A percentile compares a stretch with the other conserved stretches of the same genome.
Conservation (phyloP, 257 asterid genomes). For the Penstemon barbatus region DNA sequence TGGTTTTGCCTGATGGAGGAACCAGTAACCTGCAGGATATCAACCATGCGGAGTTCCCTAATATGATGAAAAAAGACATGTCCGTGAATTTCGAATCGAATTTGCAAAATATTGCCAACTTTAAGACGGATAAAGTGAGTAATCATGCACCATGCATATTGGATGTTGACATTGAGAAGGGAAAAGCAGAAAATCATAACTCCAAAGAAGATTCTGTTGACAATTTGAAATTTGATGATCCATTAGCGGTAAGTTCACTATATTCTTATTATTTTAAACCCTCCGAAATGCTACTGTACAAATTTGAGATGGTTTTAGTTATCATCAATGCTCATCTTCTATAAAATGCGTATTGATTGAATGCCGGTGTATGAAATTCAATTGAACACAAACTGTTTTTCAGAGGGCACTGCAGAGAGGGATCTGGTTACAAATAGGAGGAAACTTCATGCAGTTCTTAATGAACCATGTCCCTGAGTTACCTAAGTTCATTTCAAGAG, state of each 20-base stretch:
- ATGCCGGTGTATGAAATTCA: conserved; percentile 23
- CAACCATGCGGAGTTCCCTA: conserved; percentile 37
- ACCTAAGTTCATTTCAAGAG: conserved; percentile 80
- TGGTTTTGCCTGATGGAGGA: conserved; percentile 42
- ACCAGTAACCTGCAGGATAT: conserved; percentile 30
- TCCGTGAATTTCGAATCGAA: conserved; percentile 43
- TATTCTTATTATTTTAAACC: conserved; percentile 17
- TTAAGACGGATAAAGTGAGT: conserved; percentile 48
- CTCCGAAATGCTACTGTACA: conserved; percentile 15
- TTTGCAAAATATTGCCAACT: conserved; percentile 40
- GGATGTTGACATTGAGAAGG: conserved; percentile 68
- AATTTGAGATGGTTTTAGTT: conserved; percentile 7
- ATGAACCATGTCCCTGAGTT: conserved; percentile 65
- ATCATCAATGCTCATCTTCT: neutral
- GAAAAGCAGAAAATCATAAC: conserved; percentile 50
- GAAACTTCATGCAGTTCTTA: conserved; percentile 76
- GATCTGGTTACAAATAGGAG: conserved; percentile 66
- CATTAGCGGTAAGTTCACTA: conserved; percentile 52
- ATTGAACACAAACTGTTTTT: conserved; percentile 26
- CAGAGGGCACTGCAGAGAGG: conserved; percentile 74
- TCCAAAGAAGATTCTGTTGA: conserved; percentile 42
- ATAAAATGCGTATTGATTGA: neutral
- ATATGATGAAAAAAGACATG: conserved; percentile 42
- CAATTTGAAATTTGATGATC: conserved; percentile 57
- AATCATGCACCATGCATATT: conserved; percentile 40